Conservation (phyloP, 352 stramenopile species). For the Pythium biforme region DNA sequence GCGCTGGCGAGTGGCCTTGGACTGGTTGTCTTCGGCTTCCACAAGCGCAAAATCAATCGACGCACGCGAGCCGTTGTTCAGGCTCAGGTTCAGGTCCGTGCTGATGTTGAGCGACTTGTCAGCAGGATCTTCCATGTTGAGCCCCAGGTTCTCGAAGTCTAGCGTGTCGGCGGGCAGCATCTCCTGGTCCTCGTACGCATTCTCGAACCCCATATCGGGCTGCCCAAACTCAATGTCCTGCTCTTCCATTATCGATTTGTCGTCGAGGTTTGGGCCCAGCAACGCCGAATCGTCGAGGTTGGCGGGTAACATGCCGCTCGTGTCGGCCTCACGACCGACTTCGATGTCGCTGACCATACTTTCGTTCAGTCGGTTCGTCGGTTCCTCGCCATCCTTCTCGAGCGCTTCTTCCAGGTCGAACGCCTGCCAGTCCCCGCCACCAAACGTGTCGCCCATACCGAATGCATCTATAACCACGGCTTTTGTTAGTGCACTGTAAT, state of each 20-base stretch:
- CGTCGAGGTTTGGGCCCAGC: constrained; percentile 31
- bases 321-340: constrained; percentile 72
- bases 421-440: constrained; percentile 71
- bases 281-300: constrained; percentile 59
- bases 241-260: constrained; percentile 53
- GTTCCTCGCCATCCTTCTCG: constrained; percentile 35
- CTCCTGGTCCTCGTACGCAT: constrained; percentile 58
- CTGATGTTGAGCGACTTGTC: constrained; percentile 64
- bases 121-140: constrained; percentile 33
- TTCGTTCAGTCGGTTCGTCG: constrained; percentile 40
- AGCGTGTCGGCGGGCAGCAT: constrained; percentile 35
- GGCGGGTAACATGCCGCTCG: constrained; percentile 31
- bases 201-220: constrained; percentile 55
- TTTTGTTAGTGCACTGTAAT: neutral
- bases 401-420: constrained; percentile 79
- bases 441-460: constrained; percentile 74
- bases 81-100: constrained; percentile 62
- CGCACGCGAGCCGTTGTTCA: constrained; percentile 55
- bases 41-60: constrained; percentile 68
- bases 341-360: constrained; percentile 82
- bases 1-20: constrained; percentile 38
- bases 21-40: constrained; percentile 37
- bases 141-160: constrained; percentile 46
- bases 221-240: constrained; percentile 35
- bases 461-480: constrained; percentile 51